phyloP scores from a whole-genome alignment of 2,329 filamentous ascomycete species.

The Exophiala xenobiotica region DNA sequence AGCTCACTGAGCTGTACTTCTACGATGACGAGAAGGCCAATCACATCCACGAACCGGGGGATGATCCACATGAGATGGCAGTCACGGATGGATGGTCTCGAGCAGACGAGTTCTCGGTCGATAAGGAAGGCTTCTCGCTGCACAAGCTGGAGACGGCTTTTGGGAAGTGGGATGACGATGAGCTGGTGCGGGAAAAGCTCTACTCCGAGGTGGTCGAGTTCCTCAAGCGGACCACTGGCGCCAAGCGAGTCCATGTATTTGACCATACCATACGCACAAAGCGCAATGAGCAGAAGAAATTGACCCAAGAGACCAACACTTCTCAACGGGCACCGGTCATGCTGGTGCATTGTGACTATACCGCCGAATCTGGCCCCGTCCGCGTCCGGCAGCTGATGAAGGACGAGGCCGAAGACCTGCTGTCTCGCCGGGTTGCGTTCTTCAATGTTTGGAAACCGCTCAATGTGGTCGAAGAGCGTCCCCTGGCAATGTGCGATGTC shows the following conservation, averaged over 20 bases:
- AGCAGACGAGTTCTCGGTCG: conserved; percentile 45
- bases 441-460: conserved; percentile 55
- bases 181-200: conserved; percentile 41
- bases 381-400: conserved; percentile 48
- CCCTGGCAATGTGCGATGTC: conserved; percentile 44
- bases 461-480: conserved; percentile 40
- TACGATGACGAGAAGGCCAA: conserved; percentile 39
- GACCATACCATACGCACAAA: conserved; percentile 50
- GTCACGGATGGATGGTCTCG: conserved; percentile 46
- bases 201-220: conserved; percentile 51
- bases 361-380: conserved; percentile 43
- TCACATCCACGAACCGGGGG: conserved; percentile 44
- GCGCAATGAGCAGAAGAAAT: conserved; percentile 28
- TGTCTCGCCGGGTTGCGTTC: conserved; percentile 49
- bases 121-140: conserved; percentile 48
- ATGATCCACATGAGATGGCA: conserved; percentile 39
- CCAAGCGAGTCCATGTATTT: conserved; percentile 48
- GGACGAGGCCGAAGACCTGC: conserved; percentile 43
- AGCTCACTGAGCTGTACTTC: conserved; percentile 39
- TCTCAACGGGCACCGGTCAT: conserved; percentile 28
- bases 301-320: conserved; percentile 33
- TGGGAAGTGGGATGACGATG: conserved; percentile 41
- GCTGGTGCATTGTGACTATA: conserved; percentile 46
- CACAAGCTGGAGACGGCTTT: conserved; percentile 42
- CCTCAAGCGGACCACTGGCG: conserved; percentile 46